Conservation (phyloP, 2,329 filamentous ascomycete species). For the Monosporascus sp. region DNA sequence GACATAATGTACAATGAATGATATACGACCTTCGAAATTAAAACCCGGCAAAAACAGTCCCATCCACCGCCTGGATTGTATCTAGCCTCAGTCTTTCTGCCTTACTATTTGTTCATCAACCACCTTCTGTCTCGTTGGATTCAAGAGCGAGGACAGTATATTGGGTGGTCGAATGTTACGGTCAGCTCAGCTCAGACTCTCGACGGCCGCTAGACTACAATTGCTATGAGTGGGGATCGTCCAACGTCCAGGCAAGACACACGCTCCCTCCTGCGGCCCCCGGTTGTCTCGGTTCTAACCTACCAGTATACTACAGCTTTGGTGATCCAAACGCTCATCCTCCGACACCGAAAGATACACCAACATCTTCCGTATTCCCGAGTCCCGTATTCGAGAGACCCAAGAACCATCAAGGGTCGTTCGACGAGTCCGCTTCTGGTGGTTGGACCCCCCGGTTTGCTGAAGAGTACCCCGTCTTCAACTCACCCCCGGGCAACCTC, state of each 20-base stretch:
- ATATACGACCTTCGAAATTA: conserved; percentile 13
- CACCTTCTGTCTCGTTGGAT: neutral
- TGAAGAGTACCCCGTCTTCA: conserved; percentile 62
- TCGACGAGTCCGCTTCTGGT: conserved; percentile 42
- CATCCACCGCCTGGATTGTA: neutral
- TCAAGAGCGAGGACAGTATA: conserved; percentile 2
- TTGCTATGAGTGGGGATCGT: conserved; percentile 63
- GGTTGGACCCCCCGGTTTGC: conserved; percentile 59
- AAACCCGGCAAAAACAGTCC: conserved; percentile 3
- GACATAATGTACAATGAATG: conserved; percentile 14
- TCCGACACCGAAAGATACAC: conserved; percentile 54
- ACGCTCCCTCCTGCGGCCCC: conserved; percentile 7
- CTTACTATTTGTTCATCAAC: neutral
- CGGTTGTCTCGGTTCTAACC: conserved; percentile 16
- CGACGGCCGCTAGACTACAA: conserved; percentile 13
- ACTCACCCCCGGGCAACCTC: conserved; percentile 57
- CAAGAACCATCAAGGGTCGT: conserved; percentile 40
- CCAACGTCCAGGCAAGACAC: conserved; percentile 46
- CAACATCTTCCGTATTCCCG: conserved; percentile 47
- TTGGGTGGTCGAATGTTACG: conserved; percentile 3
- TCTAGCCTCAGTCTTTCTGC: neutral
- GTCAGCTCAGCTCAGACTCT: neutral
- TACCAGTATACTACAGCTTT: conserved; percentile 41
- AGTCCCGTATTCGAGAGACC: conserved; percentile 56
- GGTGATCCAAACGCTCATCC: conserved; percentile 59